Evolutionary conservation across 345 rosid genomes (phyloP), one percentile per base, ranked within the genome.

Genomic region (Arabidopsis arenosa): DNA sequence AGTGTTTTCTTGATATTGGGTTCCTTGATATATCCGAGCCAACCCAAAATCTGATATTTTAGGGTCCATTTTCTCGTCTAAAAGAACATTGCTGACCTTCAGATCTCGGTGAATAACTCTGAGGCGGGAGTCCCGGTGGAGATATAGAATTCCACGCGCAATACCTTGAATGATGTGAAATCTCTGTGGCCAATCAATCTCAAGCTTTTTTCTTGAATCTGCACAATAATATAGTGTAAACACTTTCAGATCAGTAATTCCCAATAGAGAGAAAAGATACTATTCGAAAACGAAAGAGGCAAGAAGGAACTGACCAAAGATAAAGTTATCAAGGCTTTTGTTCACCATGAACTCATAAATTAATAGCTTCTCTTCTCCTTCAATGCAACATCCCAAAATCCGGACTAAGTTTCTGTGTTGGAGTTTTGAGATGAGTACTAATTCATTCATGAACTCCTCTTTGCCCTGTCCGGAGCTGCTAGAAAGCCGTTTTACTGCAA

Each of bases 311-410:
- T 0, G 2, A 85, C 91, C 79, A 59, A 85, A 89, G 40, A 87
- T 59, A 62, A 23, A 23, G 26, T 23, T 23, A 23, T 23, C 26
- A 23, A 23, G 26, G 26, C 26, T 23, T 23, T 23, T 77, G 76
- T 89, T 85, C 15, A 80, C 80, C 75, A 89, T 35, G 44, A 66
- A 89, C 67, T 89, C 92, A 55, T 89, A 89, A 18, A 89, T 53
- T 43, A 89, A 26, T 82, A 87, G 62, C 62, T 1, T 64, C n/a
- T 74, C 91, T 10, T 82, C 87, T 23, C 70, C 74, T 5, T 83
- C 73, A 48, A 82, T 73, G 82, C 93, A 85, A 8, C 82, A 89
- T 30, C 92, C 92, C 1, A 89, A 30, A 35, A 87, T 80, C 69
- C 41, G 8, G 36, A 88, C 87, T 11, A 88, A 84, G 40, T 86